Evolutionary conservation across 768 basidiomycete genomes (phyloP).

Genomic region (Leccinum rimulosum): DNA sequence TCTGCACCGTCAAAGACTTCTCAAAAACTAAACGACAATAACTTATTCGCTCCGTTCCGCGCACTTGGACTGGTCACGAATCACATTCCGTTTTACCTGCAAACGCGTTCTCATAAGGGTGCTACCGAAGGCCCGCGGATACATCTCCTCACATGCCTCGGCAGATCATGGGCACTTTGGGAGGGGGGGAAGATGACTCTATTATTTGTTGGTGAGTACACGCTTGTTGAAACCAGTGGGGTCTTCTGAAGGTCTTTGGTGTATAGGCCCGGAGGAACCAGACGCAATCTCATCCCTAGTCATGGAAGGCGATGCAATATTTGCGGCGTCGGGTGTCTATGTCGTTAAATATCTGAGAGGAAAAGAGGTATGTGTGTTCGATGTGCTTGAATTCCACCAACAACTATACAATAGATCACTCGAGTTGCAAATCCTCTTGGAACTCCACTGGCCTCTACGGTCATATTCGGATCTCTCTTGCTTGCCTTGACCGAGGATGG

Average conservation of each 20-base stretch:
- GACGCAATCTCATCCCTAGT: slow-evolving; percentile 71
- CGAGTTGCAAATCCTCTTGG: slow-evolving; percentile 66
- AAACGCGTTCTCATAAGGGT: slow-evolving; percentile 82
- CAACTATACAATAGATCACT: slow-evolving; percentile 36
- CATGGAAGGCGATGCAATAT: slow-evolving; percentile 85
- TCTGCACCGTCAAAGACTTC: not conserved
- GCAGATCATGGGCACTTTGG: slow-evolving; percentile 93
- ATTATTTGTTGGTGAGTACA: slow-evolving; percentile 82
- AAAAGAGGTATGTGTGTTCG: slow-evolving; percentile 62
- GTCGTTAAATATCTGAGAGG: slow-evolving; percentile 82
- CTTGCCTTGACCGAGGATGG: slow-evolving; percentile 82
- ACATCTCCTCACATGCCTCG: slow-evolving; percentile 84
- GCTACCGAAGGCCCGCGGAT: slow-evolving; percentile 80
- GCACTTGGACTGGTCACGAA: slow-evolving; percentile 95
- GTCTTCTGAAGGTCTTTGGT: slow-evolving; percentile 4
- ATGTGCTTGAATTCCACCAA: slow-evolving; percentile 4
- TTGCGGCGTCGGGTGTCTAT: slow-evolving; percentile 67
- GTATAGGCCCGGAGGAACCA: slow-evolving; percentile 75
- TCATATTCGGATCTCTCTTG: slow-evolving; percentile 79
- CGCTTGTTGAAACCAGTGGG: not conserved
- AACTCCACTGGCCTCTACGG: slow-evolving; percentile 56
- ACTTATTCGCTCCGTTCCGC: slow-evolving; percentile 88
- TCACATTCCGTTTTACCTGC: slow-evolving; percentile 83
- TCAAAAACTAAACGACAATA: slow-evolving; percentile 15
- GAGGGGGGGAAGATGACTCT: slow-evolving; percentile 91